Evolutionary conservation across 2,329 filamentous ascomycete genomes (phyloP), one percentile per base, ranked within the genome.

Genomic region (Fusarium sp.): DNA sequence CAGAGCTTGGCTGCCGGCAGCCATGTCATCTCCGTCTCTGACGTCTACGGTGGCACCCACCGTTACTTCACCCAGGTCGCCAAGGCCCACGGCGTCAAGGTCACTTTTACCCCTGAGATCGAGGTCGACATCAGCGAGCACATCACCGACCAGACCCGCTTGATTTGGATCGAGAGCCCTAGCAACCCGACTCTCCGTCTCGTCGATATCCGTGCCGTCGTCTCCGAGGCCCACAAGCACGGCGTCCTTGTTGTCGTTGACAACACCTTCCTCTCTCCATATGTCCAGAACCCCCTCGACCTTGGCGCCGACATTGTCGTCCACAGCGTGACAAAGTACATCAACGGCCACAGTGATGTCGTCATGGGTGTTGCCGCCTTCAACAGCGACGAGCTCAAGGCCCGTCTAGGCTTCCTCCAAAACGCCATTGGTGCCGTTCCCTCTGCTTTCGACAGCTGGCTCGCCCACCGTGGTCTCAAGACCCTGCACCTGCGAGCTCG

Each of bases 1-100:
- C 96, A 98, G 86, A 96, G 94, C 77, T 90, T 99, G 67, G 95
- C 96, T 27, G 89, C 93, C 14, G 95, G 95, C 72, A 96, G 94
- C 57, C 96, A 99, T 85, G 94, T 99, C 79, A 92, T 99, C 78
- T 98, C 95, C 71, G 94, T 99, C 57, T 97, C 95, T 54, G 96
- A 99, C 83, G 95, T 99, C 78, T 99, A 99, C 83, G 96, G 96
- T 77, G 96, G 96, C 78, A 99, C 96, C 47, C 96, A 99, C 86
- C 90, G 96, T 80, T 99, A 99, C 88, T 99, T 99, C 88, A 99
- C 96, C 75, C 95, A 98, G 86, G 96, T 98, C 60, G 96, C 96
- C 66, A 92, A 94, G 79, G 95, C 96, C 29, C 96, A 99, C 83
- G 94, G 96, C 79, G 94, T 99, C 64, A 91, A 93, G 78, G 96